These are phyloP conservation scores for Aureobasidium sp. DNA, from an alignment of 2,329 filamentous ascomycete genomes.

Conservation along the genomic window DNA sequence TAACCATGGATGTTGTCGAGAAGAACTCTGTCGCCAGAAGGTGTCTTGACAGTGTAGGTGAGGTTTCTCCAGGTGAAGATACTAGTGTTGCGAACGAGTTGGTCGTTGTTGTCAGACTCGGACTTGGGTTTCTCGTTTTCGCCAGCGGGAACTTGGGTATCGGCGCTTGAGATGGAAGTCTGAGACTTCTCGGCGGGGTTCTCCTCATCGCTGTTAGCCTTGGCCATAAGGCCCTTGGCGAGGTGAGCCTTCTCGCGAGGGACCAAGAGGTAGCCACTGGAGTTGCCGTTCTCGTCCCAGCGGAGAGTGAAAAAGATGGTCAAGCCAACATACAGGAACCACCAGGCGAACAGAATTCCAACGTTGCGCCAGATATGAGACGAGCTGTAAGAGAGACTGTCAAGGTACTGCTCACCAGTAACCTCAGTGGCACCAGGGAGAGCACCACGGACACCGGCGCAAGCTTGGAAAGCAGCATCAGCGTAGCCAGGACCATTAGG, in stretches of 20 bases:
- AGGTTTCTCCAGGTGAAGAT: constrained; percentile 76
- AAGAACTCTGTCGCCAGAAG: constrained; percentile 39
- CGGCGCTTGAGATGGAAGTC: constrained; percentile 12
- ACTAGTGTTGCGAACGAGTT: constrained; percentile 20
- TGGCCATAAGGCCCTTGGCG: constrained; percentile 36
- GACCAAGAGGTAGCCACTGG: constrained; percentile 51
- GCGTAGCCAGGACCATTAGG: constrained; percentile 35
- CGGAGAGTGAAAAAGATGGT: constrained; percentile 52
- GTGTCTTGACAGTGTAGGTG: constrained; percentile 62
- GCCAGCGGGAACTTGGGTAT: neutral
- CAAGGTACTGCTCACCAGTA: constrained; percentile 56
- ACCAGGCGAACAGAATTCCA: constrained; percentile 61
- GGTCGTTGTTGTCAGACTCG: constrained; percentile 11
- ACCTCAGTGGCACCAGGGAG: constrained; percentile 49
- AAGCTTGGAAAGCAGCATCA: constrained; percentile 28
- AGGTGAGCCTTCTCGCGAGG: constrained; percentile 52
- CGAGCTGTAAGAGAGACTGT: constrained; percentile 43
- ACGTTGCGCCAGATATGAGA: constrained; percentile 51
- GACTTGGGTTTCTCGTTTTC: neutral
- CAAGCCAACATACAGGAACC: constrained; percentile 51
- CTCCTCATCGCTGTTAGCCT: constrained; percentile 35
- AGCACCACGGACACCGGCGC: constrained; percentile 49
- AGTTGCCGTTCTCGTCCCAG: constrained; percentile 50
- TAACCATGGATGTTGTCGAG: constrained; percentile 61
- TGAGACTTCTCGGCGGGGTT: constrained; percentile 20